Evolutionary conservation across 2,329 filamentous ascomycete species (phyloP), one percentile per base, ranked within the genome.

Genomic region (Lachnellula arida): DNA sequence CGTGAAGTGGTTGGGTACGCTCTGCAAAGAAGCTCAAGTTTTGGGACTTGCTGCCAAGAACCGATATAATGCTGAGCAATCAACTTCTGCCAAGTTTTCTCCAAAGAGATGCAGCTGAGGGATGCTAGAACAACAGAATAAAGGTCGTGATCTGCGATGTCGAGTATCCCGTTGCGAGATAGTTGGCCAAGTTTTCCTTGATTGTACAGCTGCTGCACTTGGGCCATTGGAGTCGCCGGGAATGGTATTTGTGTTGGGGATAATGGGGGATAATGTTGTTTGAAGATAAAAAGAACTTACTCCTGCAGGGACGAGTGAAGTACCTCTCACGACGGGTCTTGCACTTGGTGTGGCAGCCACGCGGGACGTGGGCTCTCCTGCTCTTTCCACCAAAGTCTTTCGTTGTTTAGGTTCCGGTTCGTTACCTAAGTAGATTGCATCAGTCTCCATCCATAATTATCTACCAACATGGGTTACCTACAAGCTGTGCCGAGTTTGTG

Each of bases 371-470:
- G 74, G 78, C 57, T 87, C 82, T 58, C 71, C 78, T 34, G 78
- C 81, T 61, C 76, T 75, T 54, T 86, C 81, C 19, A 70, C 71
- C 25, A 85, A 71, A 14, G 80, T 81, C 65, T 83, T 84, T 55
- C 84, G 77, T 32, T 54, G 51, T 71, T 88, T 87, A 3, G 81
- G 66, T 49, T 83, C 78, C 19, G 83, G 76, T 64, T 82, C 76
- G 22, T 73, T 62, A 51, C 77, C 82, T 85, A 60, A 48, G 49
- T 54, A 55, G 55, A 50, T 17, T 14, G 25, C 14, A 52, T 63
- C 54, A 62, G 56, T 19, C 22, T 46, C 44, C 23, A 6, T 17
- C 22, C 44, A 46, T n/a, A 37, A 28, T 17, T 11, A 15, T 14
- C 6, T 28, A 40, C n/a, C 25, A 25, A 32, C 19, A 3, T 40